Percentiles rank a stretch among this genome's conserved stretches.
phyloP scores from a whole-genome alignment of 257 asterid genomes.

The Eucommia ulmoides region DNA sequence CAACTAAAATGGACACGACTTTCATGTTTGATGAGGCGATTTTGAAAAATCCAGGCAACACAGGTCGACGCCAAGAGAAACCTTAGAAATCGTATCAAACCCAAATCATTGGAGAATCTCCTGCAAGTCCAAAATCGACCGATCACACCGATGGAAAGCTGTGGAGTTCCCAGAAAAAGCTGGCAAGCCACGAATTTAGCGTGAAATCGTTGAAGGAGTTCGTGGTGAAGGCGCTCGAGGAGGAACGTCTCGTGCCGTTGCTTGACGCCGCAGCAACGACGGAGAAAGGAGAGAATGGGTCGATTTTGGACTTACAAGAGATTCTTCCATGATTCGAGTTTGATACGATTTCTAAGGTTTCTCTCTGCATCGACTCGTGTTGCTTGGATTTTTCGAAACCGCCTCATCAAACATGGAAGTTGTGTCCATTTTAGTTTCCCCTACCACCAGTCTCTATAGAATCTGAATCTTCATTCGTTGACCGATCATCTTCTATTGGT shows the following conservation, averaged over 20 bases:
- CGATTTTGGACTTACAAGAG: conserved; percentile 44
- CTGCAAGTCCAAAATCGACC: conserved; percentile 34
- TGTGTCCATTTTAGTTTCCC: too few relatives aligned
- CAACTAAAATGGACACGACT: too few relatives aligned
- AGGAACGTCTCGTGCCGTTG: conserved; percentile 10
- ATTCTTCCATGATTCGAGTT: conserved; percentile 45
- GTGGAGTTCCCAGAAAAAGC: conserved; percentile 42
- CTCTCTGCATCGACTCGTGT: conserved; percentile 34
- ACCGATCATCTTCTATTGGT: too few relatives aligned
- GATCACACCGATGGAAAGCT: conserved; percentile 29
- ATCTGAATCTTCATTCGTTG: too few relatives aligned
- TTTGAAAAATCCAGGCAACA: conserved; percentile 23
- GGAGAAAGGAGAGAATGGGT: background rate
- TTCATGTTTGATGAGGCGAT: conserved; percentile 25
- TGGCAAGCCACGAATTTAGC: conserved; percentile 45
- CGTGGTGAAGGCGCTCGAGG: conserved; percentile 19
- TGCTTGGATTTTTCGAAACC: conserved; percentile 28
- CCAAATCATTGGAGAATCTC: conserved; percentile 47
- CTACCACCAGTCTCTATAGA: too few relatives aligned
- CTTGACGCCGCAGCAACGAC: conserved; percentile 12
- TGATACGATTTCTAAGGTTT: conserved; percentile 34
- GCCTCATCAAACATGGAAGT: conserved; percentile 24
- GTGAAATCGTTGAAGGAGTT: conserved; percentile 24
- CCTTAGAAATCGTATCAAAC: conserved; percentile 38
- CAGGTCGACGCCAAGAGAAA: conserved; percentile 40